Base-by-base conservation (phyloP, 805 yeast species). In the Wickerhamomyces ciferrii region DNA sequence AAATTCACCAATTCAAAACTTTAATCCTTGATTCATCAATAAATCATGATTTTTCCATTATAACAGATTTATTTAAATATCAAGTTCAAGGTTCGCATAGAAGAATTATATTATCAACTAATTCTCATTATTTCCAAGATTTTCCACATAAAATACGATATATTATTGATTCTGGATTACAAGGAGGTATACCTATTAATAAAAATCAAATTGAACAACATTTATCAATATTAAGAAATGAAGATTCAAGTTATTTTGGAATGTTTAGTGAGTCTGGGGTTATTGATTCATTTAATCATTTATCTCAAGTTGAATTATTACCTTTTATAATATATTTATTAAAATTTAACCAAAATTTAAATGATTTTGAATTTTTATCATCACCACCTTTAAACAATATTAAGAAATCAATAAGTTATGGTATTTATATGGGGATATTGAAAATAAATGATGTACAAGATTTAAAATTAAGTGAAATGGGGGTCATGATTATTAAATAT, bases 381-480 rank as follows among this genome's bases (percentile, higher is more conserved):
- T 11, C 44, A 23, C 44, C 44, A 18, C 36, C 21, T n/a, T 31
- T 40, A 31, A 42, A 40, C n/a, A 27, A 18, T 2, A 15, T 47
- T 10, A 32, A 25, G 34, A 19, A 9, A 5, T 4, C 39, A 4
- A 18, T 43, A 2, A 46, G 24, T 24, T 29, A 29, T 31, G 27
- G 41, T 7, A 17, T 43, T 9, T 47, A 43, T 37, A 17, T 47
- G 2, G 42, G 41, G 14, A 20, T 37, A 11, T 4, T 35, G 1
- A 18, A 39, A 5, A 24, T 43, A 2, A n/a, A 29, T 1, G 41
- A 35, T 25, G 9, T 9, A 2, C 24, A 14, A 4, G 19, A 17
- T 25, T n/a, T n/a, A n/a, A 25, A 38, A 31, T 20, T 43, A 11
- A 43, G 44, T 5, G 42, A 21, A 4, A 3, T 31, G 9, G 44